Conservation (phyloP, 2,329 filamentous ascomycete species). For the Didymella keratinophila region DNA sequence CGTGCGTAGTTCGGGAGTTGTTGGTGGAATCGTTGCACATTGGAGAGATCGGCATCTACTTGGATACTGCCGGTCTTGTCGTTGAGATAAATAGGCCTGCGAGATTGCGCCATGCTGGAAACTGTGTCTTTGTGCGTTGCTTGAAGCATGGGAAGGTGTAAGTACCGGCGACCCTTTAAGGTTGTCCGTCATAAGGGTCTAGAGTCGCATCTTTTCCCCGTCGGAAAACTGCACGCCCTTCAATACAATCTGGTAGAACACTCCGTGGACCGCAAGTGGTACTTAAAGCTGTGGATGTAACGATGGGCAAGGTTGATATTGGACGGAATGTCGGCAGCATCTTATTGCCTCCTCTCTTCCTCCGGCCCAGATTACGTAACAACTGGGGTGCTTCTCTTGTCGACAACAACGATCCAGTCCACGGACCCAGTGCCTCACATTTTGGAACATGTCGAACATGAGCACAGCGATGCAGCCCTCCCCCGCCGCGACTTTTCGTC, state of each 20-base stretch:
- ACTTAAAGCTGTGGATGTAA: background rate
- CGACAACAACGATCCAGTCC: too few relatives aligned
- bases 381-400: too few relatives aligned
- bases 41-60: background rate
- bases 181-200: conserved; percentile 1
- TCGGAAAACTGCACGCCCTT: conserved; percentile 1
- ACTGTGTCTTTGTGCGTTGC: background rate
- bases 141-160: background rate
- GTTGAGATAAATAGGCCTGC: conserved; percentile 2
- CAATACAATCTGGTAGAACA: background rate
- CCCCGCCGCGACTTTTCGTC: too few relatives aligned
- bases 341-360: background rate
- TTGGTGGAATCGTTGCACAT: conserved; percentile 61
- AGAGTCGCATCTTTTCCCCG: conserved; percentile 1
- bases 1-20: conserved; percentile 64
- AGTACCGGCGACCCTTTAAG: background rate
- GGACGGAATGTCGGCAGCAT: background rate
- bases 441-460: too few relatives aligned
- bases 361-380: too few relatives aligned
- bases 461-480: too few relatives aligned
- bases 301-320: background rate
- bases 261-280: background rate
- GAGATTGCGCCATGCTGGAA: background rate
- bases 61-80: background rate
- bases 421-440: too few relatives aligned